phyloP scores from a whole-genome alignment of 352 stramenopile genomes.

The Globisporangium megalacanthum region DNA sequence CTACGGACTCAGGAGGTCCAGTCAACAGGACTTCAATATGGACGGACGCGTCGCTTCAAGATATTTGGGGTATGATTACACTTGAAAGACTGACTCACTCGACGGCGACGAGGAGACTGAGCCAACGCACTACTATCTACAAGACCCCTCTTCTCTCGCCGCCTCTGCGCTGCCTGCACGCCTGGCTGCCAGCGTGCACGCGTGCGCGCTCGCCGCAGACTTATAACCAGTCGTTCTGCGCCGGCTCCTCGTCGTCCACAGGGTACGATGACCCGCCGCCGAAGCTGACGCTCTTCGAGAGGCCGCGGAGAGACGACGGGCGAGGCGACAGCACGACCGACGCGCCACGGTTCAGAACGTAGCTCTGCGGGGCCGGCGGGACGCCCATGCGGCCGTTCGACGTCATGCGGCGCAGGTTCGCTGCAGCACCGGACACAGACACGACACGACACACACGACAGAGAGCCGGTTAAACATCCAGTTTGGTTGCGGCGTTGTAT shows the following conservation, averaged over 20 bases:
- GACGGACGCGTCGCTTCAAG: slow-evolving; percentile 3
- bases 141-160: slow-evolving; percentile 2
- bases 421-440: slow-evolving; percentile 13
- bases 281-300: slow-evolving; percentile 77
- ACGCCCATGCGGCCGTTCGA: slow-evolving; percentile 27
- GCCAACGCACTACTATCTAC: not conserved
- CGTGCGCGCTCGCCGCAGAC: slow-evolving; percentile 6
- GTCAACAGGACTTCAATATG: too few relatives aligned
- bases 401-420: slow-evolving; percentile 56
- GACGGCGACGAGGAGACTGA: slow-evolving; percentile 6
- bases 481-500: slow-evolving; percentile 20
- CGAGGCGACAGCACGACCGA: slow-evolving; percentile 54
- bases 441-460: slow-evolving; percentile 7
- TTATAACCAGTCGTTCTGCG: slow-evolving; percentile 77
- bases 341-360: slow-evolving; percentile 39
- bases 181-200: not conserved
- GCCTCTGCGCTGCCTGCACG: slow-evolving; percentile 3
- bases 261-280: slow-evolving; percentile 25
- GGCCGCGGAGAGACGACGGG: slow-evolving; percentile 29
- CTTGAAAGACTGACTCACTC: not conserved
- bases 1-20: not conserved
- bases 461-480: slow-evolving; percentile 9
- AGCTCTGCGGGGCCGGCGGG: slow-evolving; percentile 28
- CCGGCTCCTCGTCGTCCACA: slow-evolving; percentile 63
- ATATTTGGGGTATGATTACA: not conserved